Percentiles rank a stretch among this genome's conserved stretches.
Evolutionary conservation across 768 basidiomycete species (phyloP).

Genomic region (Suillus ampliporus): DNA sequence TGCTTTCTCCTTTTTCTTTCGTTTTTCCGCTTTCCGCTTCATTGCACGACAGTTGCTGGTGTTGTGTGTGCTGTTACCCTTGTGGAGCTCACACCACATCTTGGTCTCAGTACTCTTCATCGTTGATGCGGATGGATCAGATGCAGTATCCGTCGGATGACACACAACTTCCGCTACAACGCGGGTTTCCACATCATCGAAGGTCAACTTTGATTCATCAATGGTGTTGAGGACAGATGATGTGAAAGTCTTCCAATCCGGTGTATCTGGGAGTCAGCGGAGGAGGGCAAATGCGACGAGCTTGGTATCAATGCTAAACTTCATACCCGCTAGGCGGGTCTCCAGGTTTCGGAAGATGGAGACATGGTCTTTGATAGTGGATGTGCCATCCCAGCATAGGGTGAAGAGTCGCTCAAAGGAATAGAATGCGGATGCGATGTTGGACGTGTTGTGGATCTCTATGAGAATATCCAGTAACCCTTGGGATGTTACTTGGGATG

Average conservation of each 20-base stretch:
- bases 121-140: neutral
- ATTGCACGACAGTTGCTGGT: neutral
- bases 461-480: neutral
- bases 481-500: too few species aligned
- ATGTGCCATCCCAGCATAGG: neutral
- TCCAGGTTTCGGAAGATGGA: neutral
- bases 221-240: slow-evolving; percentile 5
- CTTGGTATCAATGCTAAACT: slow-evolving; percentile 5
- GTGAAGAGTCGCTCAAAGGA: neutral
- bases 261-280: neutral
- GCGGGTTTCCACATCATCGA: neutral
- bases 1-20: neutral
- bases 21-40: neutral
- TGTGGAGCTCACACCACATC: neutral
- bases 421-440: neutral
- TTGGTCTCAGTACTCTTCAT: neutral
- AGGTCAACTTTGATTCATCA: slow-evolving; percentile 3
- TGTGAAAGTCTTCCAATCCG: slow-evolving; percentile 7
- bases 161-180: neutral
- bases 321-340: slow-evolving; percentile 10
- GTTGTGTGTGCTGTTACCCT: neutral
- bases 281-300: slow-evolving; percentile 11
- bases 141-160: neutral
- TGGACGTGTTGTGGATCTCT: neutral
- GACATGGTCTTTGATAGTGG: slow-evolving; percentile 1